Conservation (phyloP, 495 filamentous ascomycete genomes). For the Sphaerosporella brunnea region DNA sequence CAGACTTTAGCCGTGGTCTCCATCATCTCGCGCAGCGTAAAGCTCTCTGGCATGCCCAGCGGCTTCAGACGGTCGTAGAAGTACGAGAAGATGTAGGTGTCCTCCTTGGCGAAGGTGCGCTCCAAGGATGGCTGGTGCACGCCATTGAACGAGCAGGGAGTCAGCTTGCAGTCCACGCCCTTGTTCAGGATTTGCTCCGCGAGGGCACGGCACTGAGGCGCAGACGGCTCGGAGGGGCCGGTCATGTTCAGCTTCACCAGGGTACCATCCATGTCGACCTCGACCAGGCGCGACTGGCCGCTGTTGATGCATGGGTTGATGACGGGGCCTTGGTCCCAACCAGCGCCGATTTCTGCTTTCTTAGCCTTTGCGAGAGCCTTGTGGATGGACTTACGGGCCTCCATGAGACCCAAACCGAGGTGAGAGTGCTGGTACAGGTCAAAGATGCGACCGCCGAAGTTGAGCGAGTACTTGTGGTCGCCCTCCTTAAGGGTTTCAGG, state of each 20-base stretch:
- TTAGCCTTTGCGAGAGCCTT: slow-evolving; percentile 34
- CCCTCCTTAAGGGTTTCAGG: slow-evolving; percentile 70
- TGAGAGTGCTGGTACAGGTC: slow-evolving; percentile 97
- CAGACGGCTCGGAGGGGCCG: slow-evolving; percentile 54
- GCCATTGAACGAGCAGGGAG: slow-evolving; percentile 94
- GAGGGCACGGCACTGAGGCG: slow-evolving; percentile 74
- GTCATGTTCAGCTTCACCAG: slow-evolving; percentile 61
- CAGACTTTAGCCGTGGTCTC: slow-evolving; percentile 74
- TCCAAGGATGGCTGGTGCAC: slow-evolving; percentile 82
- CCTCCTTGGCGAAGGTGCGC: slow-evolving; percentile 82
- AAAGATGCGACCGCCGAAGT: slow-evolving; percentile 80
- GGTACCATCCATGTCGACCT: slow-evolving; percentile 41
- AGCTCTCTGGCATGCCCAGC: slow-evolving; percentile 88
- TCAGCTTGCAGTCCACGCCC: slow-evolving; percentile 58
- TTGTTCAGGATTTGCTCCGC: slow-evolving; percentile 85
- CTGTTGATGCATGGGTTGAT: slow-evolving; percentile 78
- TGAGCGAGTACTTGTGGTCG: slow-evolving; percentile 89
- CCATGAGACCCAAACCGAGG: slow-evolving; percentile 92
- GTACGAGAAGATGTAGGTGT: slow-evolving; percentile 91
- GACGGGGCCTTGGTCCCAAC: slow-evolving; percentile 43
- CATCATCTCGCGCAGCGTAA: slow-evolving; percentile 71
- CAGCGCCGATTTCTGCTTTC: slow-evolving; percentile 28
- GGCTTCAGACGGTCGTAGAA: slow-evolving; percentile 87
- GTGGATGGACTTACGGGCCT: slow-evolving; percentile 73
- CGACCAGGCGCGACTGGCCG: slow-evolving; percentile 50